Percentiles rank a stretch among this genome's conserved stretches.
Conservation (phyloP, 805 yeast species). For the Torulaspora gathmanii region DNA sequence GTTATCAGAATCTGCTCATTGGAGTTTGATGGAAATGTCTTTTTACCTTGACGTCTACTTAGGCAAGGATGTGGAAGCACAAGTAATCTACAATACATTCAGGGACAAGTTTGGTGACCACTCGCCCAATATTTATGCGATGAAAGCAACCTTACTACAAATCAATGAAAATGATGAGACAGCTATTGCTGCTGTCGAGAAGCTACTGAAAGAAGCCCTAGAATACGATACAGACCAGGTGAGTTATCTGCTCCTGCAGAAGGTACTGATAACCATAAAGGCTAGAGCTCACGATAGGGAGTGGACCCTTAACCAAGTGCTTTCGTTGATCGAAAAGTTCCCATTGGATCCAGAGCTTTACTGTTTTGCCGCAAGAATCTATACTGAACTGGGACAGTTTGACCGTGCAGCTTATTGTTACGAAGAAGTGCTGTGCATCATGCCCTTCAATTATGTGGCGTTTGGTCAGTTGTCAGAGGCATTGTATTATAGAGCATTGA, state of each 20-base stretch:
- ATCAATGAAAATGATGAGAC: constrained; percentile 25
- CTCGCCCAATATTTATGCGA: constrained; percentile 30
- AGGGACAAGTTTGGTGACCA: constrained; percentile 61
- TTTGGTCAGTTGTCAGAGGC: constrained; percentile 30
- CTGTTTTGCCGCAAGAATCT: constrained; percentile 71
- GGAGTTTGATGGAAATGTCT: constrained; percentile 62
- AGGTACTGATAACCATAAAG: constrained; percentile 28
- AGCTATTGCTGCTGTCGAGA: constrained; percentile 44
- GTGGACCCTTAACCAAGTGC: constrained; percentile 16
- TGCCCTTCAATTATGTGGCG: constrained; percentile 47
- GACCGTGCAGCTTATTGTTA: constrained; percentile 62
- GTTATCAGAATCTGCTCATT: constrained; percentile 40
- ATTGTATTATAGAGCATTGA: constrained; percentile 22
- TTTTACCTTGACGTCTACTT: constrained; percentile 60
- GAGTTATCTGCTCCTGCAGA: constrained; percentile 29
- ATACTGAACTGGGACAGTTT: constrained; percentile 54
- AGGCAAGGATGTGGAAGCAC: constrained; percentile 69
- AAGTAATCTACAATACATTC: constrained; percentile 55
- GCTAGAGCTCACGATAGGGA: constrained; percentile 16
- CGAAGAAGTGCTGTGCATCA: constrained; percentile 63
- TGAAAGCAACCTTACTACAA: constrained; percentile 30
- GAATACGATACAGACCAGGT: constrained; percentile 43
- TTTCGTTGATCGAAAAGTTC: constrained; percentile 30
- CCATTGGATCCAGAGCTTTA: constrained; percentile 77
- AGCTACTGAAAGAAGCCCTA: constrained; percentile 47